Percentiles rank a stretch among this genome's conserved stretches.
Conservation (phyloP, 2,329 filamentous ascomycete species). For the Magnaporthiopsis poae region DNA sequence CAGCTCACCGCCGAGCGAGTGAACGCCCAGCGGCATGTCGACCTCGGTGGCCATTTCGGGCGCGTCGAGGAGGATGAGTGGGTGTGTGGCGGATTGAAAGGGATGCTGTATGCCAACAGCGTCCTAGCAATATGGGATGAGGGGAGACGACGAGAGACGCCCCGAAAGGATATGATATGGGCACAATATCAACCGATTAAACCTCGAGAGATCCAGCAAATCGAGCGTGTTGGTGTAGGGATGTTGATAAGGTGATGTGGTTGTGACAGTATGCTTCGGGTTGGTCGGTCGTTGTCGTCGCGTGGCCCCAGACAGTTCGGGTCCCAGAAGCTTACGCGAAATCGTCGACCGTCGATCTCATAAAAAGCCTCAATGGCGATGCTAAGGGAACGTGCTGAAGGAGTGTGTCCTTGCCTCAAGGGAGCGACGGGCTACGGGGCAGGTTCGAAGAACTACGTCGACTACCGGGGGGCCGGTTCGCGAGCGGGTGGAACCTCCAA, state of each 20-base stretch:
- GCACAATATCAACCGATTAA: too few relatives aligned
- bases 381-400: conserved; percentile 18
- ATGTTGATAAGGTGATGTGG: background rate
- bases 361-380: background rate
- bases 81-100: background rate
- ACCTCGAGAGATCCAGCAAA: conserved; percentile 9
- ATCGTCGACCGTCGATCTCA: conserved; percentile 6
- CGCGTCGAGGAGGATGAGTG: conserved; percentile 8
- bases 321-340: conserved; percentile 6
- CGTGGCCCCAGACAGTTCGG: background rate
- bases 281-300: too few relatives aligned
- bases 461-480: conserved; percentile 14
- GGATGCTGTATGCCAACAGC: too few relatives aligned
- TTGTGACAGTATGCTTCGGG: background rate
- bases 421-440: conserved; percentile 6
- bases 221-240: conserved; percentile 4
- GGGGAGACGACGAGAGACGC: too few relatives aligned
- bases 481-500: conserved; percentile 9
- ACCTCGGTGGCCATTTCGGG: conserved; percentile 28
- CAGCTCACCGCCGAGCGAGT: conserved; percentile 24
- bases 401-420: conserved; percentile 25
- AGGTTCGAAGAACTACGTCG: background rate
- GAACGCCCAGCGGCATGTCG: conserved; percentile 24
- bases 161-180: too few relatives aligned
- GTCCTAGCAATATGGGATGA: too few relatives aligned